Base-by-base conservation (phyloP, 2,329 filamentous ascomycete species). In the Nemania serpens region DNA sequence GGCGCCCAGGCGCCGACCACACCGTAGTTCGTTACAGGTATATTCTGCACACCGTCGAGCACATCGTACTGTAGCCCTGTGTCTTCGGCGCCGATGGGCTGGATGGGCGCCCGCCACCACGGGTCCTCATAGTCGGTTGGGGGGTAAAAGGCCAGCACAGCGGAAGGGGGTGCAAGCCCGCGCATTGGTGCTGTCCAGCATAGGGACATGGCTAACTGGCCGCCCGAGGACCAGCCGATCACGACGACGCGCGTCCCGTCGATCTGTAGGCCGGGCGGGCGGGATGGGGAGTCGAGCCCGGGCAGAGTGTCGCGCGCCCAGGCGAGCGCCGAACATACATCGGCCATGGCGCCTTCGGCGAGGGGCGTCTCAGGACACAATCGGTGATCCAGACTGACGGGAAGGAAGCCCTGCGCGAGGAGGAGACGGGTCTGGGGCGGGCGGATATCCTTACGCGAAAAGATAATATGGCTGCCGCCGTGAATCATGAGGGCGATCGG, bases 351-450 rank as follows among this genome's bases (percentile, higher is more conserved):
- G 0, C 82, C 82, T 1, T 81, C 75, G 3, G 74, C 48, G 2
- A 84, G 65, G 17, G 69, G 77, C 2, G 76, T 71, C 45, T 83
- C 79, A 0, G 82, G 82, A 58, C 81, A 84, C 1, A 84, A 74
- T 0, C 81, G 71, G 61, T 84, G 81, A 65, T 84, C 82, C 0
- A 83, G 53, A 60, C 77, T 81, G 10, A 84, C 56, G 68, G 0
- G 82, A 79, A 2, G 83, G 66, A 42, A 83, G 73, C 0, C 79
- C 77, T 6, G 68, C 51, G 0, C 70, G 0, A 82, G 70, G 0
- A 83, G 71, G 1, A 70, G 59, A 3, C 66, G 51, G 0, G 72
- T 77, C 55, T 83, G 81, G 3, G 59, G 48, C 1, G 73, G 71
- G 1, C 75, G 69, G 5, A 81, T 65, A 5, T 74, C 76, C 42